Evolutionary conservation across 2,329 filamentous ascomycete genomes (phyloP).

Genomic region (Amylocarpus encephaloides): DNA sequence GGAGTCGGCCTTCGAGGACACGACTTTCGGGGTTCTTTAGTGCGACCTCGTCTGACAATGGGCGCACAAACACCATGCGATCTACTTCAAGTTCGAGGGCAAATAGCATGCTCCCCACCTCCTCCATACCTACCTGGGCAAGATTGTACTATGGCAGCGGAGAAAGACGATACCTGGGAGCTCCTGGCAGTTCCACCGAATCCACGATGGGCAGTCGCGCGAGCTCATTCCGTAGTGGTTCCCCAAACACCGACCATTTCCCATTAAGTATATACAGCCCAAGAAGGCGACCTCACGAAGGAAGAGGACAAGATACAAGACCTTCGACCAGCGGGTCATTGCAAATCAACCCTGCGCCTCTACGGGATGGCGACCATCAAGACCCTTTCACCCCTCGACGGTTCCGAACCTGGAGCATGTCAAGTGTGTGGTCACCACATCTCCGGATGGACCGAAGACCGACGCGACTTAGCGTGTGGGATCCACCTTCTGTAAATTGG

Average conservation of each 20-base stretch:
- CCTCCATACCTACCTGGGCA: slow-evolving; percentile 39
- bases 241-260: slow-evolving; percentile 45
- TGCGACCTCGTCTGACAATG: slow-evolving; percentile 38
- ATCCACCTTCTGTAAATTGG: slow-evolving; percentile 64
- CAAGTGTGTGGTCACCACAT: slow-evolving; percentile 69
- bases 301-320: slow-evolving; percentile 24
- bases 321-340: slow-evolving; percentile 35
- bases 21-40: slow-evolving; percentile 47
- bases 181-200: slow-evolving; percentile 27
- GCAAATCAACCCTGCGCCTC: slow-evolving; percentile 37
- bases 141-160: slow-evolving; percentile 67
- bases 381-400: slow-evolving; percentile 14
- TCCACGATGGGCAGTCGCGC: slow-evolving; percentile 38
- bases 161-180: slow-evolving; percentile 46
- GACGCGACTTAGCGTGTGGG: slow-evolving; percentile 58
- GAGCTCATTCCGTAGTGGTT: slow-evolving; percentile 41
- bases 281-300: slow-evolving; percentile 40
- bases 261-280: slow-evolving; percentile 41
- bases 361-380: slow-evolving; percentile 13
- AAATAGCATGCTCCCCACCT: slow-evolving; percentile 37
- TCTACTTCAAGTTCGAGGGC: slow-evolving; percentile 37
- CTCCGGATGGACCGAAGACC: slow-evolving; percentile 57
- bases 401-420: slow-evolving; percentile 46
- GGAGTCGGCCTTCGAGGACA: slow-evolving; percentile 47
- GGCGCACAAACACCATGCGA: slow-evolving; percentile 29